phyloP scores from a whole-genome alignment of 2,329 filamentous ascomycete genomes.

The Colletotrichum cordylinicola region DNA sequence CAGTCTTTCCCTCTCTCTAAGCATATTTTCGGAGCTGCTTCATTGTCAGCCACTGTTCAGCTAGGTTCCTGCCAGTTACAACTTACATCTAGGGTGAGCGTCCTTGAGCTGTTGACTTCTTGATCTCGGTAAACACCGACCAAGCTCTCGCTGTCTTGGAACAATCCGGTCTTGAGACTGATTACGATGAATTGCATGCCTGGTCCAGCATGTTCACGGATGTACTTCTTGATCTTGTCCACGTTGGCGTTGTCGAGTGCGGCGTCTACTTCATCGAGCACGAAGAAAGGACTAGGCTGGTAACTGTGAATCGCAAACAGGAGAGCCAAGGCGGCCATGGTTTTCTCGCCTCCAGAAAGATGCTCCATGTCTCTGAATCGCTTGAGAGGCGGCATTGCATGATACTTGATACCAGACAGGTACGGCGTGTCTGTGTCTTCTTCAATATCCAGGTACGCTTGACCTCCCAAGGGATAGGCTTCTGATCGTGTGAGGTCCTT shows the following conservation, averaged over 20 bases:
- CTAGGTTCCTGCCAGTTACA: not conserved
- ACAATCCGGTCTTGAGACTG: conserved; percentile 91
- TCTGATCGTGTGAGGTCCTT: conserved; percentile 90
- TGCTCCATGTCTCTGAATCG: conserved; percentile 99
- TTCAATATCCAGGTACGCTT: conserved; percentile 86
- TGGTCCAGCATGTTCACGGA: conserved; percentile 89
- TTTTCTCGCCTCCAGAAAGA: conserved; percentile 96
- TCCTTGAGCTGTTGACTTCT: conserved; percentile 88
- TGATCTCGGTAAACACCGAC: conserved; percentile 97
- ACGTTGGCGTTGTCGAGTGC: conserved; percentile 99
- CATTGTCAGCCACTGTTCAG: not conserved
- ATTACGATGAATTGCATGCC: conserved; percentile 99
- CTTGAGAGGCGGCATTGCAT: conserved; percentile 98
- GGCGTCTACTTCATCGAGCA: conserved; percentile 96
- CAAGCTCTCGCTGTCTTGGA: conserved; percentile 94
- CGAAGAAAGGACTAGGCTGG: conserved; percentile 95
- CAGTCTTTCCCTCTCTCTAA: not conserved
- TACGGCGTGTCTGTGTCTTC: conserved; percentile 98
- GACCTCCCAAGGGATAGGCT: conserved; percentile 91
- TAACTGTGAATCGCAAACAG: conserved; percentile 97
- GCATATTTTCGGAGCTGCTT: conserved; percentile 15
- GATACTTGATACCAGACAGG: conserved; percentile 94
- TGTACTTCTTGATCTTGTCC: conserved; percentile 94
- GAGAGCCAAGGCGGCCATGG: conserved; percentile 95
- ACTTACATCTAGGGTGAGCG: conserved; percentile 94